Percentiles rank a stretch among this genome's conserved stretches.
These are phyloP conservation scores for Lachnellula subtilissima DNA, from an alignment of 2,329 filamentous ascomycete species.

Conservation along the genomic window DNA sequence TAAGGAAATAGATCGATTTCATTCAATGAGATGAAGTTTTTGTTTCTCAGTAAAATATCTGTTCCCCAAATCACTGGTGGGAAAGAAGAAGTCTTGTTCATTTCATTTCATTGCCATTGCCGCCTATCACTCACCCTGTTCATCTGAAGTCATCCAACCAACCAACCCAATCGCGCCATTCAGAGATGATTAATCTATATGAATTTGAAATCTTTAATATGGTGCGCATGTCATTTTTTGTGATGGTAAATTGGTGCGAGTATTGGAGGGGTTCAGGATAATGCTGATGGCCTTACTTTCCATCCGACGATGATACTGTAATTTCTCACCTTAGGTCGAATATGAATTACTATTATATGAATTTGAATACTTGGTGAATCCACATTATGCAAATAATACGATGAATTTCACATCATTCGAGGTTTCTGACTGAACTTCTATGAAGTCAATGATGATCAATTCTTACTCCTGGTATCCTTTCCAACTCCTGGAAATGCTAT, in stretches of 20 bases:
- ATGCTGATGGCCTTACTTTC: too few relatives aligned
- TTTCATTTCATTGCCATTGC: not conserved
- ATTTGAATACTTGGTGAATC: too few relatives aligned
- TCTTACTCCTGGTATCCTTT: not conserved
- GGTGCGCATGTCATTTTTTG: too few relatives aligned
- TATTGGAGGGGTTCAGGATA: too few relatives aligned
- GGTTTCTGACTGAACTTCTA: not conserved
- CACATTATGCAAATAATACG: not conserved
- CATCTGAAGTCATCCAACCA: not conserved
- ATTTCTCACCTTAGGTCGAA: not conserved
- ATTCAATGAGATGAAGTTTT: too few relatives aligned
- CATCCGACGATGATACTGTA: too few relatives aligned
- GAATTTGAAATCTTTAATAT: not conserved
- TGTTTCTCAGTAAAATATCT: not conserved
- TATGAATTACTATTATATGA: too few relatives aligned
- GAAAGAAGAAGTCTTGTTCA: not conserved
- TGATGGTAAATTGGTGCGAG: too few relatives aligned
- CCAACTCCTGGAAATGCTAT: not conserved
- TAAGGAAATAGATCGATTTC: not conserved
- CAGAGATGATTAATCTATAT: not conserved
- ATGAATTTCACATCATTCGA: not conserved
- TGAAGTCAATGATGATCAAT: not conserved
- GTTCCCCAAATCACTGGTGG: not conserved
- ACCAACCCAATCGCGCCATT: not conserved
- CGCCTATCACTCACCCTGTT: conserved; percentile 8